Evolutionary conservation across 805 yeast species (phyloP), one percentile per base, ranked within the genome.

Genomic region (Sugiyamaella smithiae): DNA sequence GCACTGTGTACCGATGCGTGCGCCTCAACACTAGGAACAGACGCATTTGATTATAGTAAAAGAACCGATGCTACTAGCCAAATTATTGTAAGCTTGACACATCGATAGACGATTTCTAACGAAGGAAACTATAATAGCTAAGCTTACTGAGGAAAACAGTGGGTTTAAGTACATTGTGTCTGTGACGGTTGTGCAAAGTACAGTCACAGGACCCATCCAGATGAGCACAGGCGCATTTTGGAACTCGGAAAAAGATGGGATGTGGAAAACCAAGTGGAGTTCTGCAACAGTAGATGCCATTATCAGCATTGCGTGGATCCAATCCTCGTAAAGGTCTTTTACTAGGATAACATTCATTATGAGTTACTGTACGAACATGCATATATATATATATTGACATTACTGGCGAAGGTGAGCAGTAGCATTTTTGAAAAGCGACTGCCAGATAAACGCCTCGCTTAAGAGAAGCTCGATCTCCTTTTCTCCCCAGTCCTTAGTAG

Each of bases 371-470:
- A n/a, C n/a, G n/a, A n/a, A n/a, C n/a, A n/a, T n/a, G n/a, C n/a
- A n/a, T n/a, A n/a, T n/a, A n/a, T n/a, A n/a, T n/a, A n/a, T n/a
- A n/a, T n/a, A n/a, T n/a, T n/a, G n/a, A n/a, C n/a, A n/a, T n/a
- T n/a, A n/a, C 17, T 23, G 20, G 12, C 83, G 77, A 64, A 90
- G 74, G 67, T 90, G 97, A 1, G 97, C 97, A 16, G 84, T 71
- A 4, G 96, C 96, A 63, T 88, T 85, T 63, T 87, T 88, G 65
- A 88, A 93, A 33, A 93, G 71, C 47, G 91, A 82, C 68, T 90
- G 97, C 97, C 97, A 93, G 60, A 93, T 88, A 66, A 81, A 93
- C 0, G 98, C 99, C 66, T 93, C 97, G 68, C 97, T 88, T 49
- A 93, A 68, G 68, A 93, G 75, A 72, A 93, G 75, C 67, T 93